phyloP scores from a whole-genome alignment of 2,329 filamentous ascomycete species.

The Zalaria sp. region DNA sequence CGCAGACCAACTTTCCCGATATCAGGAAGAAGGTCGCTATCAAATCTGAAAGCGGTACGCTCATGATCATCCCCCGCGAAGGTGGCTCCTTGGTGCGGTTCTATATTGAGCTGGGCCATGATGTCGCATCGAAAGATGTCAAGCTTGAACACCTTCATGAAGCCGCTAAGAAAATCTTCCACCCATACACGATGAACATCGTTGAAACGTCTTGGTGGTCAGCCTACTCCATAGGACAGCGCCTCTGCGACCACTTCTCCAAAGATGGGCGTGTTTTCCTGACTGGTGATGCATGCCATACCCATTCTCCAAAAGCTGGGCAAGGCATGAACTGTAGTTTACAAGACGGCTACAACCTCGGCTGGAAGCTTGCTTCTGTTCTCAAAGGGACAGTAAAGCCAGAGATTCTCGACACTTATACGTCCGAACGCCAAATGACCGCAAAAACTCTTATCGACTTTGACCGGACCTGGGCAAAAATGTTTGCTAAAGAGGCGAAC shows the following conservation, averaged over 20 bases:
- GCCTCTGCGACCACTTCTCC: slow-evolving; percentile 31
- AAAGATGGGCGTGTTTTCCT: slow-evolving; percentile 58
- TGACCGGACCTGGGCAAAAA: slow-evolving; percentile 24
- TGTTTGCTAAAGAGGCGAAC: slow-evolving; percentile 8
- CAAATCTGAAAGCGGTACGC: slow-evolving; percentile 56
- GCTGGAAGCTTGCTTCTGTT: slow-evolving; percentile 25
- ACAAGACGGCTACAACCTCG: slow-evolving; percentile 35
- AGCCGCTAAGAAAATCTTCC: slow-evolving; percentile 49
- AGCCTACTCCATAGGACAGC: slow-evolving; percentile 63
- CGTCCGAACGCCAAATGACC: slow-evolving; percentile 38
- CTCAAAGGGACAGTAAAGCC: slow-evolving; percentile 23
- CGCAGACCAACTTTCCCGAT: slow-evolving; percentile 28
- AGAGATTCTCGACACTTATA: slow-evolving; percentile 33
- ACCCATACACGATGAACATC: slow-evolving; percentile 47
- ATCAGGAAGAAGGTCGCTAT: slow-evolving; percentile 32
- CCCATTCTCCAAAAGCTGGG: slow-evolving; percentile 42
- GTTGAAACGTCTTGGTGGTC: slow-evolving; percentile 50
- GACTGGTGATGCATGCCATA: slow-evolving; percentile 64
- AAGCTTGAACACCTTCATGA: slow-evolving; percentile 48
- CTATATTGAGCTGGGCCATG: slow-evolving; percentile 21
- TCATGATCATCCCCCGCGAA: slow-evolving; percentile 58
- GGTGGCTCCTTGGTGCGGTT: slow-evolving; percentile 17
- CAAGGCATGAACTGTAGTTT: slow-evolving; percentile 74
- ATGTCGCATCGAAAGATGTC: slow-evolving; percentile 33
- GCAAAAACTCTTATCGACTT: slow-evolving; percentile 50